phyloP scores from a whole-genome alignment of 2,329 filamentous ascomycete species.

The Paracorniculantispora psalliotae region DNA sequence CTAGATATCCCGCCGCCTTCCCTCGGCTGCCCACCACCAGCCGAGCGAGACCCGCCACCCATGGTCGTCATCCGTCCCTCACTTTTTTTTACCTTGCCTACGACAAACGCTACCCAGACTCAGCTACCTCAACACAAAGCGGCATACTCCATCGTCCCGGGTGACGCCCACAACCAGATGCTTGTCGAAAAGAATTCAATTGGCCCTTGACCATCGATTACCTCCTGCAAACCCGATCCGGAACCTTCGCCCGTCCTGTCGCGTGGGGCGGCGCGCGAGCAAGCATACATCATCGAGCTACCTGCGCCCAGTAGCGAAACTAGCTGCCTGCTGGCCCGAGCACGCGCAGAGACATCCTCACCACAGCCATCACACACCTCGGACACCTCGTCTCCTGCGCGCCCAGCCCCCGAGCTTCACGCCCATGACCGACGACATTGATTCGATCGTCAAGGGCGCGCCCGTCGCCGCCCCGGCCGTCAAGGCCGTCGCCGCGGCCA shows the following conservation, averaged over 20 bases:
- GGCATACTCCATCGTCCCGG: not conserved
- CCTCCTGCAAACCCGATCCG: not conserved
- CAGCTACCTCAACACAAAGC: not conserved
- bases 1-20: no score
- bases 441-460: slow-evolving; percentile 85
- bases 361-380: not conserved
- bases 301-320: not conserved
- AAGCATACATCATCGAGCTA: not conserved
- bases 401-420: not conserved
- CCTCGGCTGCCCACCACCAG: not conserved
- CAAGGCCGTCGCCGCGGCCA: slow-evolving; percentile 18
- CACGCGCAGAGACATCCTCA: not conserved
- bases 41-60: slow-evolving; percentile 1
- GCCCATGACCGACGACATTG: slow-evolving; percentile 63
- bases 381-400: not conserved
- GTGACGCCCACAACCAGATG: not conserved
- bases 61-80: not conserved
- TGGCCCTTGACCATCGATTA: not conserved
- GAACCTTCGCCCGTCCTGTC: not conserved
- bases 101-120: not conserved
- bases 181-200: not conserved
- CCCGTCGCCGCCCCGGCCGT: slow-evolving; percentile 15
- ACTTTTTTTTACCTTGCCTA: not conserved
- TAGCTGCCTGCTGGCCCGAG: not conserved
- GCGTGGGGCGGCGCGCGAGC: not conserved